Evolutionary conservation across 2,329 filamentous ascomycete genomes (phyloP).

Genomic region (Westerdykella sp.): DNA sequence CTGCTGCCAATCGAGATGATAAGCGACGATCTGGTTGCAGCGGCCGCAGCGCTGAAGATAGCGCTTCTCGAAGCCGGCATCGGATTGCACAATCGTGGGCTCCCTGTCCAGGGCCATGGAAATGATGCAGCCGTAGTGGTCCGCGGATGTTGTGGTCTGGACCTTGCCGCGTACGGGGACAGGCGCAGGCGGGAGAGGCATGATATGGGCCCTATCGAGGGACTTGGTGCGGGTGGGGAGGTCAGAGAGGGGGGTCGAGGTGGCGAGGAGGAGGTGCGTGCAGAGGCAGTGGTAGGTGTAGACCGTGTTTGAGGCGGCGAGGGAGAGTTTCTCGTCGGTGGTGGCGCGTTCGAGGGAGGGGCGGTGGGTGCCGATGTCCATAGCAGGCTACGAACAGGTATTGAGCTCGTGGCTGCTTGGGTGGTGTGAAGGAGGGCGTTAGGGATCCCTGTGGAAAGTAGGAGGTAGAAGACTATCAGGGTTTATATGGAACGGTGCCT

Average conservation of each 20-base stretch:
- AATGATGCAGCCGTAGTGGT: constrained; percentile 48
- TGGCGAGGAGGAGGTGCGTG: constrained; percentile 58
- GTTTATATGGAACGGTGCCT: too few relatives aligned
- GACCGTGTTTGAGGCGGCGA: constrained; percentile 34
- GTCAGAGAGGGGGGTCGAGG: constrained; percentile 46
- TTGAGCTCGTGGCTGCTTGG: neutral
- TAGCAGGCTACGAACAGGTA: constrained; percentile 7
- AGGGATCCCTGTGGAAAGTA: neutral
- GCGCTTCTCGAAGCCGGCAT: constrained; percentile 64
- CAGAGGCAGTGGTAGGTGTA: constrained; percentile 61
- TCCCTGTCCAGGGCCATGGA: constrained; percentile 45
- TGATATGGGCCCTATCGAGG: constrained; percentile 52
- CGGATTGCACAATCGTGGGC: constrained; percentile 48
- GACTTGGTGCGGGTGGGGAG: constrained; percentile 49
- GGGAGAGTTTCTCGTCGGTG: constrained; percentile 27
- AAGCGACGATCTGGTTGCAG: constrained; percentile 57
- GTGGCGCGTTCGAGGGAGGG: constrained; percentile 20
- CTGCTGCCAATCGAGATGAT: constrained; percentile 53
- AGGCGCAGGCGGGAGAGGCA: constrained; percentile 44
- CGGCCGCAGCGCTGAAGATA: constrained; percentile 53
- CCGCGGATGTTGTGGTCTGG: constrained; percentile 6
- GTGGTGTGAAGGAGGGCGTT: constrained; percentile 4
- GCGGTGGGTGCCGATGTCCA: constrained; percentile 30
- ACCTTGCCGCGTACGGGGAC: constrained; percentile 9
- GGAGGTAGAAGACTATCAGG: neutral